Evolutionary conservation across 1,284 basidiomycete species (phyloP), one percentile per base, ranked within the genome.

Genomic region (Sanguinoderma infundibulare): DNA sequence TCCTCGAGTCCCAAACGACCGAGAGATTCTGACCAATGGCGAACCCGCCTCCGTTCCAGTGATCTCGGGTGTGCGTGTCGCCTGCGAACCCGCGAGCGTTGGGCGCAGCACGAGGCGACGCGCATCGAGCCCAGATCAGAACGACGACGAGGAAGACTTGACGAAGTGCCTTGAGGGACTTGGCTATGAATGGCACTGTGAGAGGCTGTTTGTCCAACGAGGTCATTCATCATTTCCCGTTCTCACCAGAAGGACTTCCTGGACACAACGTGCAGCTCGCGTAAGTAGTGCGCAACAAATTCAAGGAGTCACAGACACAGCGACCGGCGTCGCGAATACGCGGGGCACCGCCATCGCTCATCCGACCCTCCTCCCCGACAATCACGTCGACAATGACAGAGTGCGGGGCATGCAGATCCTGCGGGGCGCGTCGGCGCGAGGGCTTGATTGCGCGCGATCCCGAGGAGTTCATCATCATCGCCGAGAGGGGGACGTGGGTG

Each of bases 181-280:
- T 38, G 39, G 22, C 59, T 59, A 49, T 53, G 64, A 61, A 63
- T 55, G 53, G 61, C 44, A 28, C 60, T 62, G 64, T 58, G 64
- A 57, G 61, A 65, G 64, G 52, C 64, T 58, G 28, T 51, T 52
- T 53, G 52, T 56, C 55, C 39, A 10, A 36, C 5, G 8, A 17
- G n/a, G 22, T 40, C 39, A 40, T 40, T 7, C 7, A 34, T 34
- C 34, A 5, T 40, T 40, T 20, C 39, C 1, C 15, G 15, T 38
- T 38, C 36, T 38, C 39, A 40, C 39, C n/a, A 22, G 39, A 40
- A 40, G 39, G n/a, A 22, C 42, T 44, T 44, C 42, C 42, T 24
- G 22, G 24, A 22, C 42, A 44, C 42, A 44, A 44, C 24, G 42
- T 44, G 42, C 10, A 44, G n/a, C n/a, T n/a, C n/a, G n/a, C n/a